Percentiles rank a stretch among this genome's conserved stretches.
These are phyloP conservation scores for Yarrowia keelungensis DNA, from an alignment of 805 yeast genomes.

Conservation along the genomic window DNA sequence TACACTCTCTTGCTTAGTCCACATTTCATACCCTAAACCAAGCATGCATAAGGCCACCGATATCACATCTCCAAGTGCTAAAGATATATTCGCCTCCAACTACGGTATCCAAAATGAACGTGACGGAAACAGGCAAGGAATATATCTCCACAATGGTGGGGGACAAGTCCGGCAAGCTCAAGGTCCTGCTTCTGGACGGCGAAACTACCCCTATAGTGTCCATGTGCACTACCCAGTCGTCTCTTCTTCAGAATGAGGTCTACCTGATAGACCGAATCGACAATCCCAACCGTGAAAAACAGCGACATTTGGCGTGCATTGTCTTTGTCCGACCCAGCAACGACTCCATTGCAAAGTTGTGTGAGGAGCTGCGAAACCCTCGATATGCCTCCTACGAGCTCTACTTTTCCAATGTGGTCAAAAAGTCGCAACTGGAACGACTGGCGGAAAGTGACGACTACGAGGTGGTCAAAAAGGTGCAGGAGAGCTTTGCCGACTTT, in stretches of 20 bases:
- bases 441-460: conserved; percentile 89
- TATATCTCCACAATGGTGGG: conserved; percentile 34
- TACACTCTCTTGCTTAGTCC: too few species aligned
- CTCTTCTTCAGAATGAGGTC: conserved; percentile 80
- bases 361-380: conserved; percentile 76
- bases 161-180: conserved; percentile 53
- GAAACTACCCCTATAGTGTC: conserved; percentile 84
- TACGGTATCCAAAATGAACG: conserved; percentile 19
- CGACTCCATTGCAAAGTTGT: conserved; percentile 64
- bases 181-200: conserved; percentile 79
- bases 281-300: conserved; percentile 64
- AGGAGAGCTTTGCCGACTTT: conserved; percentile 87
- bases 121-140: conserved; percentile 35
- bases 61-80: not conserved
- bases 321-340: conserved; percentile 78
- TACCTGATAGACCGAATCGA: conserved; percentile 75
- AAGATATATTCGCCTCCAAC: too few species aligned
- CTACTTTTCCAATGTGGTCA: conserved; percentile 74
- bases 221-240: conserved; percentile 88
- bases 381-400: conserved; percentile 80
- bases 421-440: conserved; percentile 80
- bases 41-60: conserved; percentile 33
- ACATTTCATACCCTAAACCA: conserved; percentile 4
- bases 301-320: conserved; percentile 82
- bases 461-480: conserved; percentile 76